Conservation (phyloP, 306 rosid genomes). For the Luffa aegyptiaca region DNA sequence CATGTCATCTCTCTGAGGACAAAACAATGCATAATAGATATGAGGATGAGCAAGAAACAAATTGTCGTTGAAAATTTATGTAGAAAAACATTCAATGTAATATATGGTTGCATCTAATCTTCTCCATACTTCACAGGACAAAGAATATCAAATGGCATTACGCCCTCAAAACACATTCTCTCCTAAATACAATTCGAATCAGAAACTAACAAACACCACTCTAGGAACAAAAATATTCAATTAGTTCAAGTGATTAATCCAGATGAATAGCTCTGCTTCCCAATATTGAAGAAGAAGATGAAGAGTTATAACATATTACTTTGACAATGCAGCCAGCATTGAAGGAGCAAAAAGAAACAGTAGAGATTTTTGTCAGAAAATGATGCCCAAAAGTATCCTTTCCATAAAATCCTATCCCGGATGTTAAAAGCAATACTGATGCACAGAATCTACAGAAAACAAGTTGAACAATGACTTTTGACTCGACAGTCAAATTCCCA, state of each 20-base stretch:
- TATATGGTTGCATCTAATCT: neutral
- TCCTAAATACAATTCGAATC: neutral
- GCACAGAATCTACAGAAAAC: neutral
- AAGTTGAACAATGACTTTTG: neutral
- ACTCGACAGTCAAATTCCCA: neutral
- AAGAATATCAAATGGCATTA: neutral
- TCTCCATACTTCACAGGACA: neutral
- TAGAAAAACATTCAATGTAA: neutral
- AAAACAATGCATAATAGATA: neutral
- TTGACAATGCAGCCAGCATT: neutral
- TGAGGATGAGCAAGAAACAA: neutral
- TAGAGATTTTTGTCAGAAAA: neutral
- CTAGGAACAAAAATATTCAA: neutral
- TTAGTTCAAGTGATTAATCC: neutral
- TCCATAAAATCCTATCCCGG: neutral
- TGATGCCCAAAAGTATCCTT: neutral
- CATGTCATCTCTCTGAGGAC: slow-evolving; percentile 53
- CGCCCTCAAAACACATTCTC: neutral
- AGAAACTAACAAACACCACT: neutral
- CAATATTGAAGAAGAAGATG: neutral
- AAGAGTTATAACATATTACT: neutral
- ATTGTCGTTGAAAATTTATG: neutral
- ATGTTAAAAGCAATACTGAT: neutral
- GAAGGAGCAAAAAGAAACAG: neutral
- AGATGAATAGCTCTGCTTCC: neutral